phyloP scores from a whole-genome alignment of 176 grass and related monocot species.

The Poa pratensis region DNA sequence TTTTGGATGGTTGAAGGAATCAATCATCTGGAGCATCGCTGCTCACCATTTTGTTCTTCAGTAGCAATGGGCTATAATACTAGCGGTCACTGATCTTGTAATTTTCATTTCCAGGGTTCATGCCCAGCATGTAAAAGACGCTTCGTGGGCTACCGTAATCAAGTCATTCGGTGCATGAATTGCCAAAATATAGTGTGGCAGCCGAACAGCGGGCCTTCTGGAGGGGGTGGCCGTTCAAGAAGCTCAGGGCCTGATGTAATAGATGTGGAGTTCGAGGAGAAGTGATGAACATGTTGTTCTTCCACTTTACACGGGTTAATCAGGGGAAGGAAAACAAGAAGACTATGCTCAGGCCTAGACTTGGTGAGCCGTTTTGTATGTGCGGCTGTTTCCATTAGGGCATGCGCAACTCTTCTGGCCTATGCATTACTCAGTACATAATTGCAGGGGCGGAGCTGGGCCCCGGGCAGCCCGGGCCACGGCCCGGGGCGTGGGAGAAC shows the following conservation, averaged over 20 bases:
- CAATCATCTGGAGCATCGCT: not conserved
- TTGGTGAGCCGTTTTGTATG: slow-evolving; percentile 10
- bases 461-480: no score
- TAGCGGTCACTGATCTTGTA: slow-evolving; percentile 18
- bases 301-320: slow-evolving; percentile 8
- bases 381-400: not conserved
- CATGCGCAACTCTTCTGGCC: not conserved
- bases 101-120: slow-evolving; percentile 64
- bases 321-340: not conserved
- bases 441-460: no score
- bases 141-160: slow-evolving; percentile 78
- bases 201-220: slow-evolving; percentile 63
- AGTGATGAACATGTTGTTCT: slow-evolving; percentile 44
- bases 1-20: slow-evolving; percentile 15
- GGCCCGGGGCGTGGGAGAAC: no score
- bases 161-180: slow-evolving; percentile 84
- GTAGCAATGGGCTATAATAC: not conserved
- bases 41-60: not conserved
- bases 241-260: slow-evolving; percentile 80
- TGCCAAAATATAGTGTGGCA: slow-evolving; percentile 97
- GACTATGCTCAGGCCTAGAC: not conserved
- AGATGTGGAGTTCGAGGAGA: slow-evolving; percentile 93
- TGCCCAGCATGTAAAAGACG: slow-evolving; percentile 85
- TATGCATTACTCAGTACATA: not conserved
- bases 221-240: slow-evolving; percentile 51